These are phyloP conservation scores for Phialophora chinensis DNA, from an alignment of 2,329 filamentous ascomycete species.

Conservation along the genomic window DNA sequence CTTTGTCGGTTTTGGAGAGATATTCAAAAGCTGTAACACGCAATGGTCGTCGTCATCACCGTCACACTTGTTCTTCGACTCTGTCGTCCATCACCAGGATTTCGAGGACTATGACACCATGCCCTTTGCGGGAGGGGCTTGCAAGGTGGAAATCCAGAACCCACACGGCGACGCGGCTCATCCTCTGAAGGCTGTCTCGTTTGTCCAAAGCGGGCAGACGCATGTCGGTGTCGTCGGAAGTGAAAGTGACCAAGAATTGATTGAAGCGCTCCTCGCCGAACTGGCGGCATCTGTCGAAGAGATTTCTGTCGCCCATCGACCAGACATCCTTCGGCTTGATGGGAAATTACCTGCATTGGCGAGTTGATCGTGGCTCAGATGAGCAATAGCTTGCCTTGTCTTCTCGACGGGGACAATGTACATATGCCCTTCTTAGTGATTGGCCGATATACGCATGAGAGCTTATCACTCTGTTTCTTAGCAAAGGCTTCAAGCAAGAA, in stretches of 20 bases:
- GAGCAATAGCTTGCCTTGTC: neutral
- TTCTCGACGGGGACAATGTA: too few relatives aligned
- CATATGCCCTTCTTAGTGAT: too few relatives aligned
- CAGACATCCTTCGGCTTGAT: neutral
- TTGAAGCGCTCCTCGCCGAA: neutral
- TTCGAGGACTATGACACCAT: slow-evolving; percentile 65
- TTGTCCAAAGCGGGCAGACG: slow-evolving; percentile 58
- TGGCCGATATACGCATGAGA: too few relatives aligned
- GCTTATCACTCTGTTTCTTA: too few relatives aligned
- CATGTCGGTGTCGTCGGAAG: slow-evolving; percentile 67
- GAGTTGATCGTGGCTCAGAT: neutral
- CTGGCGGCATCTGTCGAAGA: neutral
- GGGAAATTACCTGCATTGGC: neutral
- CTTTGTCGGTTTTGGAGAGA: slow-evolving; percentile 61
- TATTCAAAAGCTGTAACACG: slow-evolving; percentile 54
- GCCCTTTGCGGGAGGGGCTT: slow-evolving; percentile 45
- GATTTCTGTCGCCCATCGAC: neutral
- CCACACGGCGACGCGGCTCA: slow-evolving; percentile 62
- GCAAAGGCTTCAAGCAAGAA: too few relatives aligned
- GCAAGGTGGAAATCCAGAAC: slow-evolving; percentile 65
- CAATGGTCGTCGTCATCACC: slow-evolving; percentile 44
- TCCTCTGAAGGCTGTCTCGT: slow-evolving; percentile 68
- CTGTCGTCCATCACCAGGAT: slow-evolving; percentile 63
- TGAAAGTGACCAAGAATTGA: slow-evolving; percentile 51
- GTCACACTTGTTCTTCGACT: slow-evolving; percentile 55